Conservation (phyloP, 2,329 filamentous ascomycete genomes). For the Cercospora zeina region DNA sequence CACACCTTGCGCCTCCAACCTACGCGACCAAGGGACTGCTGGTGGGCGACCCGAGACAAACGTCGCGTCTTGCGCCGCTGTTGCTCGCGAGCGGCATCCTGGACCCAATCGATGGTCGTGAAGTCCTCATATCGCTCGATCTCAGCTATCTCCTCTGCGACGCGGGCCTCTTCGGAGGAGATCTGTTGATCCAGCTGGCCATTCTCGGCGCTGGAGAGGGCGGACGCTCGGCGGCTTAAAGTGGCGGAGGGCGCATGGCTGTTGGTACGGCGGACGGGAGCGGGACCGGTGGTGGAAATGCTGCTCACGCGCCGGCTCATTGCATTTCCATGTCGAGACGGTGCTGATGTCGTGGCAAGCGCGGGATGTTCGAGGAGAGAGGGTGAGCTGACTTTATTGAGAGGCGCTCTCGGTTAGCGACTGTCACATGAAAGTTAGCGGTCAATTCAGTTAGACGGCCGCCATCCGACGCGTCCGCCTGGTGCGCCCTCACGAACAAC, state of each 20-base stretch:
- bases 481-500: background rate
- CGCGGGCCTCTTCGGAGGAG: slow-evolving; percentile 64
- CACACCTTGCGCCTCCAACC: slow-evolving; percentile 79
- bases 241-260: slow-evolving; percentile 29
- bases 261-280: slow-evolving; percentile 26
- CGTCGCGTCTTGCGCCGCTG: slow-evolving; percentile 74
- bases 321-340: slow-evolving; percentile 39
- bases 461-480: background rate
- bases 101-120: slow-evolving; percentile 98
- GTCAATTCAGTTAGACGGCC: background rate
- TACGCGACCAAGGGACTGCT: slow-evolving; percentile 65
- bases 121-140: slow-evolving; percentile 99
- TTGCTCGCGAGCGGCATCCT: slow-evolving; percentile 91
- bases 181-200: slow-evolving; percentile 58
- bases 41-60: slow-evolving; percentile 69
- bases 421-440: slow-evolving; percentile 14
- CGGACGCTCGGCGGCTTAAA: slow-evolving; percentile 67
- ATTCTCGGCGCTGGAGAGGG: slow-evolving; percentile 63
- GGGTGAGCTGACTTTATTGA: background rate
- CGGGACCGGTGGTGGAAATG: slow-evolving; percentile 35
- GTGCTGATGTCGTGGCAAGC: background rate
- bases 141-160: slow-evolving; percentile 93
- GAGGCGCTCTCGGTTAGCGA: background rate
- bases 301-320: slow-evolving; percentile 49
- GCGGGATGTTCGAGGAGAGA: background rate